Percentiles rank a stretch among this genome's conserved stretches.
These are phyloP conservation scores for Globisporangium okanoganense DNA, from an alignment of 352 stramenopile species.

Conservation along the genomic window DNA sequence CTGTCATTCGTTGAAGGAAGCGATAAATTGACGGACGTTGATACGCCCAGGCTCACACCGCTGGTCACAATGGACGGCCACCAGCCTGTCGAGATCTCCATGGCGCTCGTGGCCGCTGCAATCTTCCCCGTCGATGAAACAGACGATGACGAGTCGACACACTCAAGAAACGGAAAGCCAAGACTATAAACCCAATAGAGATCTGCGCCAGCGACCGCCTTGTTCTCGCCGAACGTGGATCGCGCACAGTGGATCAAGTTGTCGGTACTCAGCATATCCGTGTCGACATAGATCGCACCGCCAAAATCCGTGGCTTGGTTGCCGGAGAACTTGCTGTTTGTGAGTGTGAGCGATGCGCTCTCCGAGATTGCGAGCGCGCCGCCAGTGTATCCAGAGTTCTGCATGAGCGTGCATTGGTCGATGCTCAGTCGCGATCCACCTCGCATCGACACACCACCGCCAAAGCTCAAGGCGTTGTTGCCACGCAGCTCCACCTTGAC, in stretches of 20 bases:
- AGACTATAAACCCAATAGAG: slow-evolving; percentile 61
- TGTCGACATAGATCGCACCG: slow-evolving; percentile 51
- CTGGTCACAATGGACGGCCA: slow-evolving; percentile 61
- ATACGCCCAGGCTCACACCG: slow-evolving; percentile 41
- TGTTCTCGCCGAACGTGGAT: slow-evolving; percentile 31
- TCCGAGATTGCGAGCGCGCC: slow-evolving; percentile 39
- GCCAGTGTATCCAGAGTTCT: slow-evolving; percentile 46
- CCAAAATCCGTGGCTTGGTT: slow-evolving; percentile 53
- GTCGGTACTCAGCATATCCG: slow-evolving; percentile 10
- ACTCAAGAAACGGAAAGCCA: slow-evolving; percentile 34
- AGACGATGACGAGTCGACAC: slow-evolving; percentile 22
- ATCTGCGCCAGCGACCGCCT: slow-evolving; percentile 33
- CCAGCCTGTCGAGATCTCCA: slow-evolving; percentile 38
- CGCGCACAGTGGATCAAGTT: slow-evolving; percentile 11
- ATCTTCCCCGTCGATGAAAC: not conserved
- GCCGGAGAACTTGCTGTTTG: slow-evolving; percentile 21
- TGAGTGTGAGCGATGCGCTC: slow-evolving; percentile 28
- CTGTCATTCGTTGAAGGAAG: not conserved
- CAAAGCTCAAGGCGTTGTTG: slow-evolving; percentile 43
- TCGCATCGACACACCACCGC: slow-evolving; percentile 32
- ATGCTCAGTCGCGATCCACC: slow-evolving; percentile 23
- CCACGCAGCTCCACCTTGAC: not conserved
- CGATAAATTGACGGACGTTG: slow-evolving; percentile 6
- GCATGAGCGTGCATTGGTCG: slow-evolving; percentile 14
- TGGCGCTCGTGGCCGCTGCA: slow-evolving; percentile 36